Base-by-base conservation (phyloP, 176 grass and related monocot species). In the Aegilops speltoides region DNA sequence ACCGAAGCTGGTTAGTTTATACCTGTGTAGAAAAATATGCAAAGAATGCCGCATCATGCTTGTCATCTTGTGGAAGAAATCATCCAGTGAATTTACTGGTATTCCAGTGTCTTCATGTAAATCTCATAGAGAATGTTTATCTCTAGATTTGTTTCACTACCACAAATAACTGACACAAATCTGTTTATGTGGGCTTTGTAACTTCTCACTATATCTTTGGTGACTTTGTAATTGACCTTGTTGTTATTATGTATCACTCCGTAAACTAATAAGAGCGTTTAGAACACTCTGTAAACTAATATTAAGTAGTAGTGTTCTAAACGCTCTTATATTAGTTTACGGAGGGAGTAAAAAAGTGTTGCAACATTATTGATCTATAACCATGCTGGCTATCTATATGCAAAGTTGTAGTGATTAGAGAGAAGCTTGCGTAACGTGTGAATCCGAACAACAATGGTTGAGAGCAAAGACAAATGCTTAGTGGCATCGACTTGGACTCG, bases 381-480 rank as follows among this genome's bases (percentile, higher is more conserved):
- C 31, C 61, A 88, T 61, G 33, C 12, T 84, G 31, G 10, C 66
- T 82, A 70, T 83, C 32, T 67, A 46, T 84, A 71, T 33, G 68
- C 79, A 99, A 99, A 92, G 97, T 99, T 31, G 64, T 96, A n/a
- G 85, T 99, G 37, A 99, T 99, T 80, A 99, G 97, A 84, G 97
- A 98, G 90, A 99, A 96, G 85, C 84, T 99, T 82, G 97, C 94
- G 75, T 94, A 96, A 76, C 67, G 10, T 99, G 96, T 77, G 94
- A 99, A 79, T 94, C 90, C 23, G 94, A 99, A 50, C 94, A 96
- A 63, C 85, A 99, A 68, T 99, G 94, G 97, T 99, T 90, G 15
- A 92, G 90, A 91, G 97, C 97, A 78, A 78, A 94, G 94, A 24
- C 92, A 94, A 81, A 96, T 96, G 97, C 90, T 96, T 63, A 99